Base-by-base conservation (phyloP, 1,284 basidiomycete species). In the Naganishia liquefaciens region DNA sequence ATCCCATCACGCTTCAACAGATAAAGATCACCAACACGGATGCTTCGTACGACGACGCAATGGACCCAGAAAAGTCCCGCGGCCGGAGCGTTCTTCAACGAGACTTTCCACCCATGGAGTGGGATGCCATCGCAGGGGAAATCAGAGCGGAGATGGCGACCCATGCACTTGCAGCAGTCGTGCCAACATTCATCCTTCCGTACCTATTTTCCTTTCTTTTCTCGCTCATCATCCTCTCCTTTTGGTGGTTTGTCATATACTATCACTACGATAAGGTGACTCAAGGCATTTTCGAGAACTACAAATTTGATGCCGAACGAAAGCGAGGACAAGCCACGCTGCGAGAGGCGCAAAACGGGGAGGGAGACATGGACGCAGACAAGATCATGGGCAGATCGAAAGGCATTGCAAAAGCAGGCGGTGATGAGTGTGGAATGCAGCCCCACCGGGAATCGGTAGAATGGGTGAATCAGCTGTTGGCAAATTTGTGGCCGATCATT, bases 401-500 rank as follows among this genome's bases (percentile, higher is more conserved):
- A 19, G 50, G 60, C 11, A 40, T 53, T n/a, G 50, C 25, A 42
- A 49, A 40, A 10, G 64, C 57, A 5, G 64, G 55, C 1, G 64
- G 64, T 21, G 55, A 60, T n/a, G 64, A 65, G 30, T 51, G 49
- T 3, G 64, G 55, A 23, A 27, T 65, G 11, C 64, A 65, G 21
- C 54, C 33, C 6, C 51, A 61, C 40, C 55, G 57, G 10, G 80
- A 81, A 70, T 80, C 79, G 57, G 76, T 76, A 17, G 80, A 81
- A 58, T 81, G 80, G 80, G 70, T 75, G 27, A 81, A 81, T 62
- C 69, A 75, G 21, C 49, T 80, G 15, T 63, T 81, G 47, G 68
- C 73, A 37, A 77, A 77, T 11, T 68, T 80, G 4, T 80, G 79
- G 79, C 79, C 80, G 1, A 76, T 78, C 62, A 70, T 81, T 53